Base-by-base conservation (phyloP, 768 basidiomycete genomes). In the Termitomyces titanicus region DNA sequence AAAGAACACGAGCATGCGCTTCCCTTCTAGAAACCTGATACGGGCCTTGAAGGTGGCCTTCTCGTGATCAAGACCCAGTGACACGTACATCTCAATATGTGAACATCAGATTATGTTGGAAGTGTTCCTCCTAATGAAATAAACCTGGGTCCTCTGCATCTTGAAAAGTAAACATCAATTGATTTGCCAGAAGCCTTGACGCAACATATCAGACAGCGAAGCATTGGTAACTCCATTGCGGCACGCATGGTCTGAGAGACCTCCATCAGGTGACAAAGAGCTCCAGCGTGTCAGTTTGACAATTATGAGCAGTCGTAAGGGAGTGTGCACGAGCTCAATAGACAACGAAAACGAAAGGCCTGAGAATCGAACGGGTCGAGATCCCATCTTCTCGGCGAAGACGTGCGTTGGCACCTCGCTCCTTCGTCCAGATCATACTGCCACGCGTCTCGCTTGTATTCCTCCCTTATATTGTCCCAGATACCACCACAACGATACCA, bases 401-500 rank as follows among this genome's bases (percentile, higher is more conserved):
- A 51, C 51, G 59, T 63, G 52, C 50, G 56, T 42, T 60, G 59
- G 57, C 59, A 55, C 55, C 54, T 50, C 53, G 24, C 46, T 59
- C 47, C 42, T 58, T 58, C 47, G 29, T 22, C 43, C 52, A 20
- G 57, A 59, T 25, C 39, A 45, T 45, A 53, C 48, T 46, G 40
- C 53, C 51, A 51, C 60, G 46, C 60, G 55, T 57, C 42, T 48
- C 38, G 25, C 57, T 38, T 29, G 15, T 39, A 46, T 49, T 38
- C 20, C 39, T 48, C 45, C 27, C 38, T 42, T 47, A 54, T 56
- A 55, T 51, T 51, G 55, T 58, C 44, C 57, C 54, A 51, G 46
- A 64, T 61, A 64, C 60, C 58, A 55, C 57, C 54, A 46, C 57
- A 35, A 62, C 58, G 58, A 64, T 64, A 64, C 61, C 63, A 58